These are phyloP conservation scores for Dothidotthia symphoricarpi DNA, from an alignment of 2,329 filamentous ascomycete species.

Conservation along the genomic window DNA sequence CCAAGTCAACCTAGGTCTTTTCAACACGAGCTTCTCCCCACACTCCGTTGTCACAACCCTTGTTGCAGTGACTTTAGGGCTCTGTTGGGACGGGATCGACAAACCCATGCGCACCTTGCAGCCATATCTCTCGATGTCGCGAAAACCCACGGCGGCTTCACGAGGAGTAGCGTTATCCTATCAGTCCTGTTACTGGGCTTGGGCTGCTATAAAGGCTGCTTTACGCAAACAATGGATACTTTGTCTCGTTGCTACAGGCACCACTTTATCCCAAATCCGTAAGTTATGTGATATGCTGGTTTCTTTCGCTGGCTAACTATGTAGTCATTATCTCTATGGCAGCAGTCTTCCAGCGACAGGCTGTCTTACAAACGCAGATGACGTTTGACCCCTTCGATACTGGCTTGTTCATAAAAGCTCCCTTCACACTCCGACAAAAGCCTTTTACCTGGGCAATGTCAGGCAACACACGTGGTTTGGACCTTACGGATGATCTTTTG, in stretches of 20 bases:
- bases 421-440: not conserved
- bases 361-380: constrained; percentile 1
- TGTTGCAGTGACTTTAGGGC: constrained; percentile 12
- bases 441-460: constrained; percentile 1
- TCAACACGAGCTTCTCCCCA: constrained; percentile 12
- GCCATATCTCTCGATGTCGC: constrained; percentile 20
- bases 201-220: constrained; percentile 11
- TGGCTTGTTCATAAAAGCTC: not conserved
- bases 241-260: constrained; percentile 2
- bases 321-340: constrained; percentile 8
- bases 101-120: constrained; percentile 16
- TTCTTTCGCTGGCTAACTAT: constrained; percentile 1
- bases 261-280: constrained; percentile 5
- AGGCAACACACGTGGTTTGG: not conserved
- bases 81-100: constrained; percentile 23
- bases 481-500: not conserved
- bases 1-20: constrained; percentile 5
- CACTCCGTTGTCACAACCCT: constrained; percentile 18
- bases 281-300: not conserved
- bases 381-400: not conserved
- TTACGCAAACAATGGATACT: constrained; percentile 1
- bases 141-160: constrained; percentile 1
- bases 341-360: constrained; percentile 5
- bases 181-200: constrained; percentile 18
- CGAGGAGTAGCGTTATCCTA: constrained; percentile 16